A percentile compares a stretch with the other conserved stretches of the same genome.
These are phyloP conservation scores for Cercophora scortea DNA, from an alignment of 495 filamentous ascomycete genomes.

Conservation along the genomic window DNA sequence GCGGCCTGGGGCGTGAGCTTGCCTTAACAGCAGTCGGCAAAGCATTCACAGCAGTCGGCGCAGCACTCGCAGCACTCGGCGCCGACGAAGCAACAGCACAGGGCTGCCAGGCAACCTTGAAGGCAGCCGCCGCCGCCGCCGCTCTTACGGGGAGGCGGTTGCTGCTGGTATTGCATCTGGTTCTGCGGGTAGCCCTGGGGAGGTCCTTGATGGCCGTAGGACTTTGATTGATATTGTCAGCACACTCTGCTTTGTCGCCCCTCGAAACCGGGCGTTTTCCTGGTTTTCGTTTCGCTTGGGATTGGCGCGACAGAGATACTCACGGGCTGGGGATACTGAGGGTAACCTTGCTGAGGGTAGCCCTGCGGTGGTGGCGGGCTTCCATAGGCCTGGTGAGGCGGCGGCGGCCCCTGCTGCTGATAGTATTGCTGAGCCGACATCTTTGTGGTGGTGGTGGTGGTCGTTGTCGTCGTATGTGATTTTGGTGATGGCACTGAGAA, in stretches of 20 bases:
- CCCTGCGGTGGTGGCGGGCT: slow-evolving; percentile 7
- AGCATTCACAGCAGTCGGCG: slow-evolving; percentile 61
- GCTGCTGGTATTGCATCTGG: slow-evolving; percentile 49
- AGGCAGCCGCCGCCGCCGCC: slow-evolving; percentile 53
- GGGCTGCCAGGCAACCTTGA: slow-evolving; percentile 54
- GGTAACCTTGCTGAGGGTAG: slow-evolving; percentile 17
- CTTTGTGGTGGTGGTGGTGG: not conserved
- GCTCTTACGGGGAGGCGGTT: slow-evolving; percentile 42
- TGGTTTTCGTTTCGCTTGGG: no score
- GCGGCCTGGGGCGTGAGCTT: no score
- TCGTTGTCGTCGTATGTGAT: no score
- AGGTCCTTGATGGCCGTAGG: slow-evolving; percentile 8
- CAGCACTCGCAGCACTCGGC: slow-evolving; percentile 76
- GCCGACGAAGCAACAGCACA: slow-evolving; percentile 74
- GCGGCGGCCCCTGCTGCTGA: slow-evolving; percentile 17
- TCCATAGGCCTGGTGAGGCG: slow-evolving; percentile 9
- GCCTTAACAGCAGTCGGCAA: slow-evolving; percentile 42
- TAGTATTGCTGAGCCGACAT: slow-evolving; percentile 29
- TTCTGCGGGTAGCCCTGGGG: slow-evolving; percentile 21
- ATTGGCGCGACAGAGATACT: not conserved
- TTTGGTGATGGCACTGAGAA: no score
- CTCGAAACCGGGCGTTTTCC: no score
- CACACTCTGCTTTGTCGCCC: not conserved
- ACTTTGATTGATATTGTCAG: slow-evolving; percentile 2
- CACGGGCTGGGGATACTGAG: slow-evolving; percentile 7